Conservation (phyloP, 306 rosid genomes). For the Cucurbita pepo region DNA sequence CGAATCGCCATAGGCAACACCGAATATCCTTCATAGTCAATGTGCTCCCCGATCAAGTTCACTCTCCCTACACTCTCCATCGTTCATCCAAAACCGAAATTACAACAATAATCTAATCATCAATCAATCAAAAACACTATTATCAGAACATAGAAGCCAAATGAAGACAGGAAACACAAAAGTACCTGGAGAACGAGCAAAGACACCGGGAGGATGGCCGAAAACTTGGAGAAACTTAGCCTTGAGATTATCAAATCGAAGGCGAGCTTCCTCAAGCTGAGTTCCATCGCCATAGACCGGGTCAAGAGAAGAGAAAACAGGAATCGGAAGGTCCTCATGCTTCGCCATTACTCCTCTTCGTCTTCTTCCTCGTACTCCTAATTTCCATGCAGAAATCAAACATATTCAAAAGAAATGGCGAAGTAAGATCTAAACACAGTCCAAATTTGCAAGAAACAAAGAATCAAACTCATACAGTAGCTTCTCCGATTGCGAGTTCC, state of each 20-base stretch:
- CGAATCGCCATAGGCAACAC: constrained; percentile 98
- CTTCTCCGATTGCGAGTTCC: neutral
- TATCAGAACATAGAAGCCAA: neutral
- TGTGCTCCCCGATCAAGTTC: constrained; percentile 95
- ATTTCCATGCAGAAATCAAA: neutral
- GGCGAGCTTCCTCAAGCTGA: constrained; percentile 68
- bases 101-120: neutral
- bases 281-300: constrained; percentile 62
- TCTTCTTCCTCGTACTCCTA: neutral
- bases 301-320: constrained; percentile 37
- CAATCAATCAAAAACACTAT: neutral
- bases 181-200: constrained; percentile 93
- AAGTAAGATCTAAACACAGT: neutral
- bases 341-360: constrained; percentile 32
- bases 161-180: neutral
- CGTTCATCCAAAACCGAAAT: neutral
- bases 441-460: neutral
- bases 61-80: constrained; percentile 57
- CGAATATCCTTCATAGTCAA: constrained; percentile 91
- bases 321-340: constrained; percentile 81
- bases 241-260: constrained; percentile 46
- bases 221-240: constrained; percentile 42
- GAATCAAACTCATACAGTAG: neutral
- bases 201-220: constrained; percentile 42
- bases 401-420: neutral